Percentiles rank a stretch among this genome's conserved stretches.
phyloP scores from a whole-genome alignment of 2,329 filamentous ascomycete species.

The Pseudopyrenochaeta lycopersici region DNA sequence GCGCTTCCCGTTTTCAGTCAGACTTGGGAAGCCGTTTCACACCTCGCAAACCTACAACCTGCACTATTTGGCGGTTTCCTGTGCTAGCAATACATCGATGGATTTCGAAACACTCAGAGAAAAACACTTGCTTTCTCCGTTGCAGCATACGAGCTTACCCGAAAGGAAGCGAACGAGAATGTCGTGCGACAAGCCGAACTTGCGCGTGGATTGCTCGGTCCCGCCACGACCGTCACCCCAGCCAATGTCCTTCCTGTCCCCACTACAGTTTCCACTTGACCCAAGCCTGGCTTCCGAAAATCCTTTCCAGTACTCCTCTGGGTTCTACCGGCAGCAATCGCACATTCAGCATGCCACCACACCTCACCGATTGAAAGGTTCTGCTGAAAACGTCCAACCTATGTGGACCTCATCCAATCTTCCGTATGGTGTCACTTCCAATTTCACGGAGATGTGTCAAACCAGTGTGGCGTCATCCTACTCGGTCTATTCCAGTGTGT shows the following conservation, averaged over 20 bases:
- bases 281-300: neutral
- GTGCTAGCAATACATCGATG: neutral
- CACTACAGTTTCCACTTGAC: neutral
- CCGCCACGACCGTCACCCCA: neutral
- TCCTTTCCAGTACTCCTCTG: neutral
- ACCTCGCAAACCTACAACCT: neutral
- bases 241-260: neutral
- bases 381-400: neutral
- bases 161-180: neutral
- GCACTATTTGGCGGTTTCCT: neutral
- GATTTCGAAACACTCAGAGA: neutral
- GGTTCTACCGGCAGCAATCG: neutral
- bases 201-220: neutral
- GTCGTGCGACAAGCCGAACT: neutral
- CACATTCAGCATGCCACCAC: neutral
- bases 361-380: neutral
- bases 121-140: neutral
- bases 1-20: neutral
- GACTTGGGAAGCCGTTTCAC: neutral
- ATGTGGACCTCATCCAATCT: neutral
- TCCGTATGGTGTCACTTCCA: neutral
- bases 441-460: neutral
- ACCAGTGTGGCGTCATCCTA: neutral
- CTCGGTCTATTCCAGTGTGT: neutral
- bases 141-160: neutral